A percentile compares a stretch with the other conserved stretches of the same genome.
Evolutionary conservation across 495 filamentous ascomycete species (phyloP).

Genomic region (Neurospora hispaniola): DNA sequence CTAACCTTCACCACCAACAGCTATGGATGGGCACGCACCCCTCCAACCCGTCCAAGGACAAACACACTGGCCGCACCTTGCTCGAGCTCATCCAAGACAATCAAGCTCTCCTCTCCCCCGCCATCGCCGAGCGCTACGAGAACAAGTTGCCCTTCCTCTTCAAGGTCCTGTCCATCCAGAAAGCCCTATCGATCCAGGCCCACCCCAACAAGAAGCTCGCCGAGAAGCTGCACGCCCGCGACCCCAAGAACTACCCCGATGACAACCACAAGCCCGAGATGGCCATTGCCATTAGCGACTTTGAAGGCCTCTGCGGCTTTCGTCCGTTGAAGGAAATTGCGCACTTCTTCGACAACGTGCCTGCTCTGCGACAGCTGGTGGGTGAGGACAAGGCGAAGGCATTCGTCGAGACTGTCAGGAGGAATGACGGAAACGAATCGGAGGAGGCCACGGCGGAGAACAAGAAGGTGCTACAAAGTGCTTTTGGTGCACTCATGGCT

Average conservation of each 20-base stretch:
- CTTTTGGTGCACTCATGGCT: slow-evolving; percentile 74
- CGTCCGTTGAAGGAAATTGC: slow-evolving; percentile 75
- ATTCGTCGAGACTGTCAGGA: slow-evolving; percentile 59
- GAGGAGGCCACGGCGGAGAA: slow-evolving; percentile 45
- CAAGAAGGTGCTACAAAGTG: slow-evolving; percentile 65
- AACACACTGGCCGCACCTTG: slow-evolving; percentile 72
- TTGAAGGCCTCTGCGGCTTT: slow-evolving; percentile 94
- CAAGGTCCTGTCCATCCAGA: slow-evolving; percentile 90
- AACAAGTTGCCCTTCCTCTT: slow-evolving; percentile 86
- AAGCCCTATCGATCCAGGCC: slow-evolving; percentile 93
- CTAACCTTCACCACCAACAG: slow-evolving; percentile 30
- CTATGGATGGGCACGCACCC: slow-evolving; percentile 99
- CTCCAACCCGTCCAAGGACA: slow-evolving; percentile 83
- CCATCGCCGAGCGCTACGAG: slow-evolving; percentile 49
- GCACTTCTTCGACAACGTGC: slow-evolving; percentile 69
- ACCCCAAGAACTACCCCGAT: slow-evolving; percentile 93
- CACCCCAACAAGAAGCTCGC: slow-evolving; percentile 98
- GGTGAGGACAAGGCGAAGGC: slow-evolving; percentile 55
- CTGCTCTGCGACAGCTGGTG: slow-evolving; percentile 64
- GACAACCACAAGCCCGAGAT: slow-evolving; percentile 99
- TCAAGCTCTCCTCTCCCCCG: slow-evolving; percentile 60
- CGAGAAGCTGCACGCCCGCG: slow-evolving; percentile 72
- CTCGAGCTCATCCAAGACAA: slow-evolving; percentile 88
- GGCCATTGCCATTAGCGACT: slow-evolving; percentile 92
- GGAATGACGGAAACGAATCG: slow-evolving; percentile 47